Percentiles rank a stretch among this genome's conserved stretches.
Evolutionary conservation across 495 filamentous ascomycete genomes (phyloP).

Genomic region (Hypoxylon perforatum): DNA sequence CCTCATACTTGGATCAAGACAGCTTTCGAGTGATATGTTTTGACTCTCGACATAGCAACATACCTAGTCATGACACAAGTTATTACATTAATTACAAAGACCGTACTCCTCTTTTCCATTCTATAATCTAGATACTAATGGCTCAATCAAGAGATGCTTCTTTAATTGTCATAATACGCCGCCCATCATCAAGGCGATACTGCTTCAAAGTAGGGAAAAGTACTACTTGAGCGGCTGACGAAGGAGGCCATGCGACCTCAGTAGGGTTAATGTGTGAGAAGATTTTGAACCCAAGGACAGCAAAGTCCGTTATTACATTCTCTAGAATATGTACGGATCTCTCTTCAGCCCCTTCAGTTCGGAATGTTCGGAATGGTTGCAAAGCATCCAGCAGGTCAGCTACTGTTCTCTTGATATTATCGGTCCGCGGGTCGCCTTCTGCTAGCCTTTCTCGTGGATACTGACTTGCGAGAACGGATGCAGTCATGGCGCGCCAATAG

Average conservation of each 20-base stretch:
- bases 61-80: no score
- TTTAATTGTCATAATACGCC: no score
- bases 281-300: not conserved
- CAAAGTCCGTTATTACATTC: not conserved
- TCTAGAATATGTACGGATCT: conserved; percentile 5
- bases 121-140: no score
- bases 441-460: not conserved
- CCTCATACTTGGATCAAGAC: no score
- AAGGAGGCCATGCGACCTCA: not conserved
- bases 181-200: not conserved
- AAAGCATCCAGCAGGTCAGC: not conserved
- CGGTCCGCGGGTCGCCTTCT: not conserved
- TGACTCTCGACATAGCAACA: no score
- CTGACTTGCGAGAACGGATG: not conserved
- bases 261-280: not conserved
- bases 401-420: not conserved
- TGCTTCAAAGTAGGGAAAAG: not conserved
- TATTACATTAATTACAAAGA: no score
- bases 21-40: no score
- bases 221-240: not conserved
- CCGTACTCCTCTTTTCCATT: no score
- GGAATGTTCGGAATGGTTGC: not conserved
- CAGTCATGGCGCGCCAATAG: not conserved
- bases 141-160: no score
- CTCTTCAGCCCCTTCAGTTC: not conserved